These are phyloP conservation scores for Globisporangium cylindrosporum DNA, from an alignment of 352 stramenopile species.

Conservation along the genomic window DNA sequence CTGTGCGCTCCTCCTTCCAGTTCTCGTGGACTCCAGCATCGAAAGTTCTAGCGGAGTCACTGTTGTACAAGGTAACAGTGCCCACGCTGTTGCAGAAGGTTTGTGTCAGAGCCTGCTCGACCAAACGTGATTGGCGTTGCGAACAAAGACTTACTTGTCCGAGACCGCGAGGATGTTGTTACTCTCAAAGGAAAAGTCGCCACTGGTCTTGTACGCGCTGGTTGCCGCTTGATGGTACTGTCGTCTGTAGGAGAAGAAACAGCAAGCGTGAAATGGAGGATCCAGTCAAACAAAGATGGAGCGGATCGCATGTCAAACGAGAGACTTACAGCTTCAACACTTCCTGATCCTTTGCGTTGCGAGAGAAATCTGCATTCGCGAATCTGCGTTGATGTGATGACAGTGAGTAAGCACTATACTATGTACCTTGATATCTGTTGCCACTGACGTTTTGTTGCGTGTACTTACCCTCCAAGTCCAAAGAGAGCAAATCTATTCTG, in stretches of 20 bases:
- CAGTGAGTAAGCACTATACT: background rate
- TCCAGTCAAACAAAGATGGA: background rate
- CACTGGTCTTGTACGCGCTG: conserved; percentile 68
- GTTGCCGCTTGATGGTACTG: conserved; percentile 13
- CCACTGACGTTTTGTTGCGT: background rate
- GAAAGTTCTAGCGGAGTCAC: background rate
- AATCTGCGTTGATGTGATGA: conserved; percentile 28
- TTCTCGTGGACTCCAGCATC: background rate
- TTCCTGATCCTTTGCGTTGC: conserved; percentile 22
- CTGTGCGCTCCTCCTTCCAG: conserved; percentile 18
- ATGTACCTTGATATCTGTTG: background rate
- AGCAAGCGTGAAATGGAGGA: background rate
- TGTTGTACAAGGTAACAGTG: conserved; percentile 55
- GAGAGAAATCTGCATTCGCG: conserved; percentile 30
- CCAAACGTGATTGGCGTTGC: background rate
- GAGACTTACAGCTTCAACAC: conserved; percentile 35
- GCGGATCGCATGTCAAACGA: background rate
- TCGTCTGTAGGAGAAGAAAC: background rate
- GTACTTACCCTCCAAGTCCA: conserved; percentile 51
- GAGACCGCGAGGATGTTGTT: conserved; percentile 57
- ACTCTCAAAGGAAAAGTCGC: conserved; percentile 59
- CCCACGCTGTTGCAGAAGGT: conserved; percentile 30
- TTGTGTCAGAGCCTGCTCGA: background rate
- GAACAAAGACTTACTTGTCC: conserved; percentile 51
- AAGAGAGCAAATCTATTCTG: conserved; percentile 55